Evolutionary conservation across 305 asterid species (phyloP), one percentile per base, ranked within the genome.

Genomic region (Plantago lanceolata): DNA sequence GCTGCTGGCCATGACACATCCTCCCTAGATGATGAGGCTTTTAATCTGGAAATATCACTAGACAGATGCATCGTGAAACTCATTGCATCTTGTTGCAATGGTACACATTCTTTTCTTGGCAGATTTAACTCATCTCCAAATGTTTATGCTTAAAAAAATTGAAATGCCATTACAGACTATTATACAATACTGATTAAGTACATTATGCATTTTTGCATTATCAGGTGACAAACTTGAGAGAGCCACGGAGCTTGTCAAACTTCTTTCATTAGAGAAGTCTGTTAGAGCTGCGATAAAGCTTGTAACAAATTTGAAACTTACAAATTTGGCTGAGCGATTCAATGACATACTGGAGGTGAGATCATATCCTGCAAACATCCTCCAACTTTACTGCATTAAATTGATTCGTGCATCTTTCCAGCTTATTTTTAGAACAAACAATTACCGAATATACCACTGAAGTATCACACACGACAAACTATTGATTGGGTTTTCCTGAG

Each of bases 1-100:
- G 84, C 82, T 65, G 73, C 79, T 63, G 95, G 95, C 49, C 73
- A 66, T 62, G 90, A 88, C 67, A 73, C 81, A 35, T 71, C 80
- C 57, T 77, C 86, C 51, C 95, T 94, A 45, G 96, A 90, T 9
- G 96, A 90, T 16, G 93, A 90, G 80, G 95, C 93, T 63, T 94
- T 90, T 76, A 76, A 77, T 76, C 79, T 77, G 43, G 97, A 94
- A 76, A 75, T 84, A 44, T 85, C 95, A 65, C 79, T 88, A 61
- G 96, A 88, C 71, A 75, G 93, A 80, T 90, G 99, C 87, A 90
- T 90, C 75, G 78, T 90, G 85, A 86, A 94, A 84, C 95, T 94
- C 65, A 94, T 94, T 58, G 93, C 91, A 55, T 86, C 97, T 58
- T 88, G 97, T 80, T 90, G 97, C 84, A 86, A 83, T 49, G 83